Evolutionary conservation across 805 yeast species (phyloP), one percentile per base, ranked within the genome.

Genomic region (Teunomyces funiuensis): DNA sequence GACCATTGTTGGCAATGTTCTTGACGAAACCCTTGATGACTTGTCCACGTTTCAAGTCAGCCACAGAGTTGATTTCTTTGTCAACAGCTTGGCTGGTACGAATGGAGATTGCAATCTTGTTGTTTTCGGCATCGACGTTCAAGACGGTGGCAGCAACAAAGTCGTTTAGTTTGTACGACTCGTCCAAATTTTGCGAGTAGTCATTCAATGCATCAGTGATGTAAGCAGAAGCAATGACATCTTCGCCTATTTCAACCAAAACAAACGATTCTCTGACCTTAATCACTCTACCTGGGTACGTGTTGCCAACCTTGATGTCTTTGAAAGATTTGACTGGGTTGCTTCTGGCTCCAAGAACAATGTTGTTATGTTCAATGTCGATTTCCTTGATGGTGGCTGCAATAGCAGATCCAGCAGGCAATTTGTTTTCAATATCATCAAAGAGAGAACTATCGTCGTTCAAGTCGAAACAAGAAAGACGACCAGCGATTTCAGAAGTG

Each of bases 21-120:
- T 82, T 84, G 40, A 91, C 78, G 50, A 83, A 84, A n/a, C 96
- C 98, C 49, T 81, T 77, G 31, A 90, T 82, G 54, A 88, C 73
- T 44, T 80, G 83, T 29, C 95, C 96, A 41, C 77, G 73, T 37
- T 69, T 65, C 44, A 89, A 56, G 49, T 85, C 90, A 4, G 69
- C 58, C 28, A 71, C 56, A 2, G 80, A 58, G 6, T 54, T 54
- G 30, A 85, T 73, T 5, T 63, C 54, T 52, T 71, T 78, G 51
- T 83, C 84, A 40, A 64, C 69, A 9, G 81, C 71, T n/a, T 62
- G 61, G 5, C 60, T 56, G 13, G 78, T 66, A 49, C 95, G 76
- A 47, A 88, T 67, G 1, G 88, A 79, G 19, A 88, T 84, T 31
- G 74, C 71, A 37, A 86, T 66, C 57, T 77, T 82, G 40, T 76